A percentile compares a stretch with the other conserved stretches of the same genome.
Conservation (phyloP, 345 rosid genomes). For the Euphorbia lathyris region DNA sequence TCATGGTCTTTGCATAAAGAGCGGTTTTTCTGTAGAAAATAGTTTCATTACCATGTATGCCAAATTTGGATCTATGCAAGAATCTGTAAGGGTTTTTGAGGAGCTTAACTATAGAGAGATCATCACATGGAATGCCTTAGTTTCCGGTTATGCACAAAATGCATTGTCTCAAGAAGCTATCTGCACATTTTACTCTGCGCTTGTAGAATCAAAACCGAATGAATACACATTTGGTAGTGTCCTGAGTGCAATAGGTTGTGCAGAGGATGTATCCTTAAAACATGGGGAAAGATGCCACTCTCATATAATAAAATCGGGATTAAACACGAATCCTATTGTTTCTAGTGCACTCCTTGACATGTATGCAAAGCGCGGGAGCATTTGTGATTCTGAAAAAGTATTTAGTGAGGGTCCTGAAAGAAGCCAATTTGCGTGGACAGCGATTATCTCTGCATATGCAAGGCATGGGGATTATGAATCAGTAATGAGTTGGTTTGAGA, state of each 20-base stretch:
- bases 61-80: constrained; percentile 53
- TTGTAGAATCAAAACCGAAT: constrained; percentile 51
- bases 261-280: constrained; percentile 68
- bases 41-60: constrained; percentile 88
- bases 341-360: constrained; percentile 84
- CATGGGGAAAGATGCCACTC: constrained; percentile 80
- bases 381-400: constrained; percentile 58
- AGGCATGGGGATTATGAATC: constrained; percentile 84
- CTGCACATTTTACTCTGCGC: constrained; percentile 38
- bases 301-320: constrained; percentile 56
- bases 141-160: constrained; percentile 77
- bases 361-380: constrained; percentile 93
- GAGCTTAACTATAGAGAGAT: constrained; percentile 53
- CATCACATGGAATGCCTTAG: constrained; percentile 78
- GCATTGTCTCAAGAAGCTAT: constrained; percentile 57
- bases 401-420: constrained; percentile 48
- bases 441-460: constrained; percentile 78
- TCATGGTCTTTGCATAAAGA: constrained; percentile 62
- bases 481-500: constrained; percentile 53
- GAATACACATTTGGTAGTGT: constrained; percentile 81
- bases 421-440: constrained; percentile 75
- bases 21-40: constrained; percentile 51
- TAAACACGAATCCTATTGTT: constrained; percentile 52
- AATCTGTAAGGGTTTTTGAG: constrained; percentile 53
- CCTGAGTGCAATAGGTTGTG: constrained; percentile 73